Evolutionary conservation across 1,284 basidiomycete species (phyloP).

Genomic region (Melampsora americana): DNA sequence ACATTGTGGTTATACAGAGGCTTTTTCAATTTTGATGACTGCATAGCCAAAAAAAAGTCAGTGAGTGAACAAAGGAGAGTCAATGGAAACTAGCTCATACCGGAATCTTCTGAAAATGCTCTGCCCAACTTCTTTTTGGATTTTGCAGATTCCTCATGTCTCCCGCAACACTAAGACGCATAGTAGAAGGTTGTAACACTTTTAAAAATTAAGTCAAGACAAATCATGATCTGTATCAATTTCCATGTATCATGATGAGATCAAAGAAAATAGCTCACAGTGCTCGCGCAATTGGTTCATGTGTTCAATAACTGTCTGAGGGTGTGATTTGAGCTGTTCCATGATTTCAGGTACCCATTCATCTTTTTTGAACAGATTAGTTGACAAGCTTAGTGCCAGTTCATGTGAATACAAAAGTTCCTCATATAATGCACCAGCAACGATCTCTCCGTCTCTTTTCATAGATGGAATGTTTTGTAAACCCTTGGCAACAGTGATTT

Average conservation of each 20-base stretch:
- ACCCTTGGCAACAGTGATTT: slow-evolving; percentile 81
- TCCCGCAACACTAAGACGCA: slow-evolving; percentile 83
- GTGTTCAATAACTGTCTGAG: slow-evolving; percentile 67
- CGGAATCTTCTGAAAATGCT: slow-evolving; percentile 66
- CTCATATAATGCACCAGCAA: slow-evolving; percentile 70
- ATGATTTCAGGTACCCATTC: slow-evolving; percentile 76
- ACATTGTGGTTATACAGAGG: slow-evolving; percentile 69
- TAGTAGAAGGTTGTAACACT: slow-evolving; percentile 75
- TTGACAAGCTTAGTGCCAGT: slow-evolving; percentile 71
- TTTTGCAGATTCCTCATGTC: slow-evolving; percentile 70
- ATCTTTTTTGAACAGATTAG: slow-evolving; percentile 69
- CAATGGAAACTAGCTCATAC: slow-evolving; percentile 56
- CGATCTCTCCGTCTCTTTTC: slow-evolving; percentile 81
- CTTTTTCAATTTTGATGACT: slow-evolving; percentile 65
- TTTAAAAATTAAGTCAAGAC: slow-evolving; percentile 17
- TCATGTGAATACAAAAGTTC: slow-evolving; percentile 64
- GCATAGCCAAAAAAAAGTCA: slow-evolving; percentile 15
- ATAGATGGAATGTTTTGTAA: slow-evolving; percentile 87
- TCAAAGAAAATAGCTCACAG: slow-evolving; percentile 60
- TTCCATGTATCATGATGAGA: not conserved
- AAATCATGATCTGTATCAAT: not conserved
- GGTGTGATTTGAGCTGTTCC: slow-evolving; percentile 69
- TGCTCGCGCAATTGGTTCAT: slow-evolving; percentile 69
- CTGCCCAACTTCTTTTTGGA: slow-evolving; percentile 70
- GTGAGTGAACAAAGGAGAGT: slow-evolving; percentile 12